Percentiles rank a stretch among this genome's conserved stretches.
These are phyloP conservation scores for Calonectria pteridis DNA, from an alignment of 2,329 filamentous ascomycete genomes.

Conservation along the genomic window DNA sequence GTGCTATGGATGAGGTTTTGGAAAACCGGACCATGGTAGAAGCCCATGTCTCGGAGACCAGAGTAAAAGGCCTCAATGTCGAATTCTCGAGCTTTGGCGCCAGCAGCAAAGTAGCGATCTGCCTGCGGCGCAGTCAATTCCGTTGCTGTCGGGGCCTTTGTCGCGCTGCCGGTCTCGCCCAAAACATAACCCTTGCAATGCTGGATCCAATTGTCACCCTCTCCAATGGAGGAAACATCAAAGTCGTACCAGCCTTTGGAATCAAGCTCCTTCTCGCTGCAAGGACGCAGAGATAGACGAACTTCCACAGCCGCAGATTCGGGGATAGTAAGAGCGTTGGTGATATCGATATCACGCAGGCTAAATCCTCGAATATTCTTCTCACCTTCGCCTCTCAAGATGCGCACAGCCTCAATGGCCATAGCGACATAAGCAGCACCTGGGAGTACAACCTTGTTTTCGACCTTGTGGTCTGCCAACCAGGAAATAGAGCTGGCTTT, in stretches of 20 bases:
- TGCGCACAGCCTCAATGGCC: neutral
- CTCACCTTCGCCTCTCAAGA: neutral
- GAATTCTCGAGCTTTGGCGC: neutral
- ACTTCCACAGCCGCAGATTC: neutral
- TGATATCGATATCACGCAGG: neutral
- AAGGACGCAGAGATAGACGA: neutral
- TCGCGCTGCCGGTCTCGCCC: neutral
- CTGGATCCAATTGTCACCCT: neutral
- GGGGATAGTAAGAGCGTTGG: neutral
- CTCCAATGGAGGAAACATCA: neutral
- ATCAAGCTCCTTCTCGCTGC: neutral
- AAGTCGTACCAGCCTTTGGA: neutral
- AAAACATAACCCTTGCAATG: constrained; percentile 1
- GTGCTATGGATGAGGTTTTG: neutral
- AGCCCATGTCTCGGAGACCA: neutral
- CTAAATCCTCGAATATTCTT: neutral
- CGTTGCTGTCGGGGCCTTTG: neutral
- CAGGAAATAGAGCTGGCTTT: neutral
- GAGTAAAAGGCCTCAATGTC: neutral
- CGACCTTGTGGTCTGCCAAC: neutral
- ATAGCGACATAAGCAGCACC: neutral
- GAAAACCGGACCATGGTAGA: neutral
- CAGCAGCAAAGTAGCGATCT: neutral
- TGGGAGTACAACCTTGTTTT: neutral
- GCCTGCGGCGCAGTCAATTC: neutral